Evolutionary conservation across 1,139 yeast genomes (phyloP).

Genomic region (Zygosaccharomyces pseudobailii): DNA sequence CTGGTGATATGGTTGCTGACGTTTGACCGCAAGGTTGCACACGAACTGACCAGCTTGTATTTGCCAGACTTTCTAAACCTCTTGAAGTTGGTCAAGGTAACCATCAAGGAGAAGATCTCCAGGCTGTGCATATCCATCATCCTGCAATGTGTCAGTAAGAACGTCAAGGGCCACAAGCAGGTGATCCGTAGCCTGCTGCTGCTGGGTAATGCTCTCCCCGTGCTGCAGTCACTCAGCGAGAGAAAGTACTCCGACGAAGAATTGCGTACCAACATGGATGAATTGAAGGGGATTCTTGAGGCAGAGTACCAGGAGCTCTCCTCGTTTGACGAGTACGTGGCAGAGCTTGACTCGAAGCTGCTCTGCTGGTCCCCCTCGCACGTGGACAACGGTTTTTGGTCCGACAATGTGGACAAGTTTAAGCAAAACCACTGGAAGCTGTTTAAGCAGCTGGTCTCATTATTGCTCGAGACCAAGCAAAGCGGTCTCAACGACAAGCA

Average conservation of each 20-base stretch:
- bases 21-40: slow-evolving; percentile 56
- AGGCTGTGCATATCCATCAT: slow-evolving; percentile 74
- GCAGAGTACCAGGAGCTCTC: slow-evolving; percentile 76
- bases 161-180: slow-evolving; percentile 30
- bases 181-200: slow-evolving; percentile 63
- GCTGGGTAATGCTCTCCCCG: slow-evolving; percentile 70
- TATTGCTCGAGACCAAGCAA: slow-evolving; percentile 38
- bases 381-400: slow-evolving; percentile 82
- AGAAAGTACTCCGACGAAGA: slow-evolving; percentile 96
- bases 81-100: slow-evolving; percentile 65
- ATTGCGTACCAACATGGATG: slow-evolving; percentile 64
- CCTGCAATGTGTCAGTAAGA: slow-evolving; percentile 49
- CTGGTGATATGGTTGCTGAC: slow-evolving; percentile 81
- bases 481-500: slow-evolving; percentile 19
- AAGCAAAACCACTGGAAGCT: slow-evolving; percentile 73
- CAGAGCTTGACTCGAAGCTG: slow-evolving; percentile 74
- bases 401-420: slow-evolving; percentile 71
- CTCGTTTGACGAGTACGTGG: slow-evolving; percentile 86
- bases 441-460: slow-evolving; percentile 49
- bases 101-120: slow-evolving; percentile 88
- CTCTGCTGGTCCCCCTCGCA: slow-evolving; percentile 94
- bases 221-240: slow-evolving; percentile 64
- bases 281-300: slow-evolving; percentile 54
- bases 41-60: slow-evolving; percentile 44
- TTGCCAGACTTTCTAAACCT: slow-evolving; percentile 43